Conservation (phyloP, 176 grass and related monocot genomes). For the Puccinellia tenuiflora region DNA sequence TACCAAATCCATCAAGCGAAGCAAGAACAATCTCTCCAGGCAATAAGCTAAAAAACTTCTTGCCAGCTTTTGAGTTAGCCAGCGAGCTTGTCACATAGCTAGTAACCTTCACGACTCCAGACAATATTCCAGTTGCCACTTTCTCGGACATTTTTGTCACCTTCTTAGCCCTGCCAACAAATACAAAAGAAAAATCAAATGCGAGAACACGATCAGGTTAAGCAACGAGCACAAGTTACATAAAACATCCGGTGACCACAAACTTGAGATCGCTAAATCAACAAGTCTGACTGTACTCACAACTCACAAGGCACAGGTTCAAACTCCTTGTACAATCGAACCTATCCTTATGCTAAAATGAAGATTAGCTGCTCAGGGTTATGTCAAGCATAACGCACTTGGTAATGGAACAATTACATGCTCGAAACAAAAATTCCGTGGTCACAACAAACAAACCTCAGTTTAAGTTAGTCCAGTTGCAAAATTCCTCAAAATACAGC, state of each 20-base stretch:
- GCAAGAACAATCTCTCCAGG: constrained; percentile 89
- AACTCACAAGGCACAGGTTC: not conserved
- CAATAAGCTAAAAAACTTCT: constrained; percentile 54
- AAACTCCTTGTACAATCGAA: not conserved
- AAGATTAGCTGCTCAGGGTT: not conserved
- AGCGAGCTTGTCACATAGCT: constrained; percentile 62
- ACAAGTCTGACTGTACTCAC: not conserved
- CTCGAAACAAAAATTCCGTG: not conserved
- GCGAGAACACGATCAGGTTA: not conserved
- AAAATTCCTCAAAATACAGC: not conserved
- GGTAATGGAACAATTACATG: not conserved
- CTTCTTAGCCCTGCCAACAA: constrained; percentile 55
- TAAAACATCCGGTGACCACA: not conserved
- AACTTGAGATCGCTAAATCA: not conserved
- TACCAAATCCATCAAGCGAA: constrained; percentile 90
- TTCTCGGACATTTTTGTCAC: constrained; percentile 83
- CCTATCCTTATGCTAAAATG: not conserved
- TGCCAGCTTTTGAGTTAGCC: constrained; percentile 71
- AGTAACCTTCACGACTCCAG: constrained; percentile 67
- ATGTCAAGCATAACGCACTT: not conserved
- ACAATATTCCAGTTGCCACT: constrained; percentile 72
- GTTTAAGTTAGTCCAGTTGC: not conserved
- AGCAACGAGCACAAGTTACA: not conserved
- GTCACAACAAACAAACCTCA: not conserved
- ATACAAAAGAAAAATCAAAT: not conserved